phyloP scores from a whole-genome alignment of 2,329 filamentous ascomycete species.

The Chalaropsis thielavioides region DNA sequence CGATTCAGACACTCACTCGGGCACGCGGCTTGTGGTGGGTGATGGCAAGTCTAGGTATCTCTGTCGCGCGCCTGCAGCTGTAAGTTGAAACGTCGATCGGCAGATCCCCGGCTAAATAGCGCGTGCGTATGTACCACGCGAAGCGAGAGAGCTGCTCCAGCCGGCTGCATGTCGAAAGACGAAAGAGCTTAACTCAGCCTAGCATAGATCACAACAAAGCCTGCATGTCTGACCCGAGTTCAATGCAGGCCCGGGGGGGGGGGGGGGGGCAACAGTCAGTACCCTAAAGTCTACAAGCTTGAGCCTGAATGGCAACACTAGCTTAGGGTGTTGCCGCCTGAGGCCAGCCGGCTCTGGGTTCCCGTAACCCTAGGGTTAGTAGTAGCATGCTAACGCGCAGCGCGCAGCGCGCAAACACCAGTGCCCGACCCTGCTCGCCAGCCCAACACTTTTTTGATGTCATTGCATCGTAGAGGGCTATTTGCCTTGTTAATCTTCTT shows the following conservation, averaged over 20 bases:
- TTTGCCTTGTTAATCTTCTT: not conserved
- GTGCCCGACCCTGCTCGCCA: not conserved
- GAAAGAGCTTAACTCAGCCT: not conserved
- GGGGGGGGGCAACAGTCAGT: not conserved
- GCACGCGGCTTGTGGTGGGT: no score
- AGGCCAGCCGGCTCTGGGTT: not conserved
- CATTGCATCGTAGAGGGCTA: not conserved
- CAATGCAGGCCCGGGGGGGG: not conserved
- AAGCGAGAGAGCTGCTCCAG: not conserved
- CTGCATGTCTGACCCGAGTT: not conserved
- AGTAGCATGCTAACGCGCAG: not conserved
- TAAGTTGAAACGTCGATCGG: slow-evolving; percentile 1
- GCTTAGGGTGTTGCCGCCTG: not conserved
- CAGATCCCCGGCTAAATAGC: slow-evolving; percentile 8
- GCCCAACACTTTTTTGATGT: not conserved
- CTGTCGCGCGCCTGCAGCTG: not conserved
- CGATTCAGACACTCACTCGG: not conserved
- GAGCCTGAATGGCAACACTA: not conserved
- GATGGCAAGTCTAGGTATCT: no score
- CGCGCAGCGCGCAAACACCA: not conserved
- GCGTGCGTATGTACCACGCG: not conserved
- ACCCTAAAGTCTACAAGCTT: not conserved
- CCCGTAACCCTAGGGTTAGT: not conserved
- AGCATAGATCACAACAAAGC: not conserved
- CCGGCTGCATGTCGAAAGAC: not conserved